Evolutionary conservation across 1,139 yeast genomes (phyloP).

Genomic region (Blastobotrys persicus): DNA sequence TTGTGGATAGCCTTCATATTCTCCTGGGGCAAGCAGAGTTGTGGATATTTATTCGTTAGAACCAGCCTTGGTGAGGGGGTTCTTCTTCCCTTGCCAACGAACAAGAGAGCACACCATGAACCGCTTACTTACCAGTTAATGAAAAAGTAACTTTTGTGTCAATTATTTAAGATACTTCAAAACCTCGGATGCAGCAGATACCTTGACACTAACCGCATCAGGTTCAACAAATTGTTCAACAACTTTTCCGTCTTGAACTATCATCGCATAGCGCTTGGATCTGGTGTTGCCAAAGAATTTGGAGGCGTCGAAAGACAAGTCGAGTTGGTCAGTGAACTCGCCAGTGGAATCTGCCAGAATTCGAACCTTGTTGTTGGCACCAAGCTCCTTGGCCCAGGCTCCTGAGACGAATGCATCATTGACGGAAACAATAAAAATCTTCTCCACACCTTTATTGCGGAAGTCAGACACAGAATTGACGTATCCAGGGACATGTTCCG

Average conservation of each 20-base stretch:
- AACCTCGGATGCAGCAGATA: constrained; percentile 50
- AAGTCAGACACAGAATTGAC: constrained; percentile 51
- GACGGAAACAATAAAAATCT: constrained; percentile 67
- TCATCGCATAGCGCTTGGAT: constrained; percentile 71
- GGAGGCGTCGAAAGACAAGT: constrained; percentile 66
- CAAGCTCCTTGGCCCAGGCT: constrained; percentile 65
- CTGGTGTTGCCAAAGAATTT: constrained; percentile 72
- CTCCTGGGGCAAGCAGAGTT: too few relatives aligned
- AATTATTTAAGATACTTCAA: constrained; percentile 30
- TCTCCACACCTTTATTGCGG: constrained; percentile 59
- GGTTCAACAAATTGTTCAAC: constrained; percentile 70
- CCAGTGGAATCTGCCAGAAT: constrained; percentile 79
- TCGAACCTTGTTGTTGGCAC: constrained; percentile 29
- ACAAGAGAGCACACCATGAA: too few relatives aligned
- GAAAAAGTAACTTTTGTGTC: too few relatives aligned
- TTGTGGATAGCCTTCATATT: too few relatives aligned
- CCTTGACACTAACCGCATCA: constrained; percentile 68
- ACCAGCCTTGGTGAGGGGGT: too few relatives aligned
- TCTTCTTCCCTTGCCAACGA: too few relatives aligned
- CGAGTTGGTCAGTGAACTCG: constrained; percentile 63
- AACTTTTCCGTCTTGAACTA: constrained; percentile 73
- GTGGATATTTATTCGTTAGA: too few relatives aligned
- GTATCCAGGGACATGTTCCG: constrained; percentile 78
- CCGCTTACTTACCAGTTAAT: too few relatives aligned
- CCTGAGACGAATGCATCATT: constrained; percentile 83